Percentiles rank a stretch among this genome's conserved stretches.
Evolutionary conservation across 352 stramenopile species (phyloP).

Genomic region (Peronospora destructor): DNA sequence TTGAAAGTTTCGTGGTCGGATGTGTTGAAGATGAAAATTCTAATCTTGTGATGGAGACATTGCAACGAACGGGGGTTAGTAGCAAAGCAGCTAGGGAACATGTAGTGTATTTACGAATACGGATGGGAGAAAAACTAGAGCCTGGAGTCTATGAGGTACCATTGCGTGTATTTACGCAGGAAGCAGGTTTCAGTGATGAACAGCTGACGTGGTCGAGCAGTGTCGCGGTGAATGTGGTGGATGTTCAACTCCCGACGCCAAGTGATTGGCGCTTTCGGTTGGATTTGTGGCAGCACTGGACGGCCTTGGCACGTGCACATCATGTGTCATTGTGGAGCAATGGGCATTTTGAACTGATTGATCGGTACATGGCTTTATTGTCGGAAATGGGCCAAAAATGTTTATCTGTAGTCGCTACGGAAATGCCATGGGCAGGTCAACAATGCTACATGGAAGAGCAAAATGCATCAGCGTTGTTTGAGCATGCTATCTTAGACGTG

Average conservation of each 20-base stretch:
- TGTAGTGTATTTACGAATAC: conserved; percentile 51
- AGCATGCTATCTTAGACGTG: conserved; percentile 58
- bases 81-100: conserved; percentile 30
- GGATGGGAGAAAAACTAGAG: conserved; percentile 27
- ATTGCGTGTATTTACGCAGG: conserved; percentile 58
- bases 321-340: conserved; percentile 51
- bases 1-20: conserved; percentile 52
- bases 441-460: conserved; percentile 65
- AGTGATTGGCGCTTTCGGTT: conserved; percentile 56
- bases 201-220: conserved; percentile 55
- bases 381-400: conserved; percentile 67
- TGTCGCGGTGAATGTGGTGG: conserved; percentile 45
- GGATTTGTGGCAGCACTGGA: conserved; percentile 74
- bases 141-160: conserved; percentile 59
- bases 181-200: conserved; percentile 57
- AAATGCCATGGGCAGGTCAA: conserved; percentile 74
- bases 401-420: conserved; percentile 59
- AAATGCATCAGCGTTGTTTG: conserved; percentile 63
- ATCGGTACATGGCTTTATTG: conserved; percentile 51
- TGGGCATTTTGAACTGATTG: conserved; percentile 60
- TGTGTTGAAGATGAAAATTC: conserved; percentile 55
- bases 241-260: conserved; percentile 42
- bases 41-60: conserved; percentile 50
- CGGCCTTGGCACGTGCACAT: conserved; percentile 50
- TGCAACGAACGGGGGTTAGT: conserved; percentile 38